phyloP scores from a whole-genome alignment of 371 early-diverging fungal genomes.

The Apophysomyces variabilis region DNA sequence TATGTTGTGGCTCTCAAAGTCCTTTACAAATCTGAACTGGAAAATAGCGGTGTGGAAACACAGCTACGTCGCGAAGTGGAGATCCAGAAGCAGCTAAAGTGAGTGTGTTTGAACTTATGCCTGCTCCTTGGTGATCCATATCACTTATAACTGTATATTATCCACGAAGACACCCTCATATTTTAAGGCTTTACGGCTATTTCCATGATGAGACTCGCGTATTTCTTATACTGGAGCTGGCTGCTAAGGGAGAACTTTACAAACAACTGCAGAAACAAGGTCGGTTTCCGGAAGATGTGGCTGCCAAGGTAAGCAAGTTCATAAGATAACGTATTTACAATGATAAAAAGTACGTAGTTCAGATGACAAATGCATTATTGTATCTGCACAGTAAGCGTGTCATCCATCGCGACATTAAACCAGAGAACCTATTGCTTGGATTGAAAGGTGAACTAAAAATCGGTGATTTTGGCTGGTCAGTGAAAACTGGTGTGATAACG shows the following conservation, averaged over 20 bases:
- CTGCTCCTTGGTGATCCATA: background rate
- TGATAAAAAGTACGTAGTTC: slow-evolving; percentile 77
- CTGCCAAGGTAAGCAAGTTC: slow-evolving; percentile 66
- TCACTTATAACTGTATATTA: background rate
- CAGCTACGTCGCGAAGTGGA: slow-evolving; percentile 89
- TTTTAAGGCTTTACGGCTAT: slow-evolving; percentile 93
- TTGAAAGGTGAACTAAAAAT: slow-evolving; percentile 54
- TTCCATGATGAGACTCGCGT: slow-evolving; percentile 96
- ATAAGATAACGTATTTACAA: background rate
- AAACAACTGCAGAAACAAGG: slow-evolving; percentile 73
- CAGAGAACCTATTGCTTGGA: slow-evolving; percentile 92
- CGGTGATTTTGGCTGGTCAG: slow-evolving; percentile 59
- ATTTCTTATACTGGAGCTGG: slow-evolving; percentile 95
- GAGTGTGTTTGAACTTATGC: background rate
- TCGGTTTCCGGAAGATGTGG: slow-evolving; percentile 76
- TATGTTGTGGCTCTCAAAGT: slow-evolving; percentile 95
- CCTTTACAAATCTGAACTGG: slow-evolving; percentile 84
- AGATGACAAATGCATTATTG: slow-evolving; percentile 74
- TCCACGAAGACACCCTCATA: slow-evolving; percentile 80
- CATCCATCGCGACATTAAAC: slow-evolving; percentile 97
- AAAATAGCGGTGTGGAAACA: slow-evolving; percentile 32
- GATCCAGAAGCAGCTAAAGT: slow-evolving; percentile 63
- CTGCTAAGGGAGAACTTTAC: slow-evolving; percentile 95
- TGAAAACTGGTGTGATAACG: slow-evolving; percentile 41
- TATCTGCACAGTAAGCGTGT: slow-evolving; percentile 95